Evolutionary conservation across 768 basidiomycete species (phyloP), one percentile per base, ranked within the genome.

Genomic region (Tricholoma saponaceum): DNA sequence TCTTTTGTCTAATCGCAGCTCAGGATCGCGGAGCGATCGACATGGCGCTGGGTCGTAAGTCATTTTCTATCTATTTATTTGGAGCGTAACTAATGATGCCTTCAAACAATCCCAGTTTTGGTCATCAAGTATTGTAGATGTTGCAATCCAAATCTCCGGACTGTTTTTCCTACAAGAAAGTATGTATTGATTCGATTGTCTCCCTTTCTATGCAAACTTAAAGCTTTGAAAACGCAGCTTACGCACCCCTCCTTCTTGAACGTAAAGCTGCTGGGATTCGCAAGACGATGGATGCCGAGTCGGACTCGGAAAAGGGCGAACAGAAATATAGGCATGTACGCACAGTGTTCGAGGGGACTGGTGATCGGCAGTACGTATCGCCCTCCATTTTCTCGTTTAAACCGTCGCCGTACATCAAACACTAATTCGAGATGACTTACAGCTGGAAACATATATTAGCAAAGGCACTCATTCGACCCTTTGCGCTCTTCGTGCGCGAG

Each of bases 1-100:
- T 49, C 13, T 16, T 4, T 12, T 33, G 7, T 51, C 30, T 18
- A 0, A 41, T 30, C 9, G 20, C 9, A 35, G 6, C 22, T 2
- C 39, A 79, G 78, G 77, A 80, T 90, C 25, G 82, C 83, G 0
- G 74, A 88, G 41, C 73, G 71, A 35, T 79, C 85, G 0, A 84
- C 84, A 0, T 90, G 88, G 88, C 74, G 85, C 67, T 89, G 86
- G 87, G 86, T 88, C 28, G 83, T 82, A 67, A 41, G 82, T 75
- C 18, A 4, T 35, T 12, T 46, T 30, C 30, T 12, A n/a, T 25
- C n/a, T 28, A 14, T 8, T 44, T 9, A 5, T 9, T 0, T 16
- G 13, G 4, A 12, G 6, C 13, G 3, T 13, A 9, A 41, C 28
- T 50, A 3, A 53, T 44, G 13, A 20, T 35, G 4, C 18, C 12